Percentiles rank a stretch among this genome's conserved stretches.
Evolutionary conservation across 257 asterid genomes (phyloP).

Genomic region (Knoxia roxburghii): DNA sequence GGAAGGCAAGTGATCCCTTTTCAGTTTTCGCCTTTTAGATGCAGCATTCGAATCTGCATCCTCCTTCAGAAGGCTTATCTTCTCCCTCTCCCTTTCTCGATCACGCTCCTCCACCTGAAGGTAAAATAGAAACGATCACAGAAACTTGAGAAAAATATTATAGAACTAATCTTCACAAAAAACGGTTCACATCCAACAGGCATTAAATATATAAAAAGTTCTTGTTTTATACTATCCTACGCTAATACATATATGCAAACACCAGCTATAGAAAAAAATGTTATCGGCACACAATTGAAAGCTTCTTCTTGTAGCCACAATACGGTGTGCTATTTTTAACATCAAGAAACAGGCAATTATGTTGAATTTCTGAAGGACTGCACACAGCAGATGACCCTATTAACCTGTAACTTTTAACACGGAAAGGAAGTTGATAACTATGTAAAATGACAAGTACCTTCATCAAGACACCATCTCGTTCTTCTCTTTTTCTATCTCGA

Average conservation of each 20-base stretch:
- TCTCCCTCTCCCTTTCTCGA: conserved; percentile 87
- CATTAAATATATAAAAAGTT: not conserved
- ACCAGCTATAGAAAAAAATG: no score
- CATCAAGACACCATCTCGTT: conserved; percentile 50
- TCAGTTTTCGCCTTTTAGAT: conserved; percentile 87
- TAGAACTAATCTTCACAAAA: conserved; percentile 1
- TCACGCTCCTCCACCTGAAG: conserved; percentile 73
- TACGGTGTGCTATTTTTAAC: not conserved
- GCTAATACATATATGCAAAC: not conserved
- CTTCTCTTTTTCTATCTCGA: conserved; percentile 93
- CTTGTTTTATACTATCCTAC: not conserved
- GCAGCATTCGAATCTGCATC: conserved; percentile 67
- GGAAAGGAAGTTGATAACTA: not conserved
- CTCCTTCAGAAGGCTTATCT: conserved; percentile 53
- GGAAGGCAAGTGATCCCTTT: conserved; percentile 71
- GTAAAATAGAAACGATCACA: not conserved
- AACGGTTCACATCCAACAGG: not conserved
- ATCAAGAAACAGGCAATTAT: not conserved
- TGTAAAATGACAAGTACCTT: conserved; percentile 46
- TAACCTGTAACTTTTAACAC: not conserved
- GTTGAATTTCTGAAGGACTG: not conserved
- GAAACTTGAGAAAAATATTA: conserved; percentile 11
- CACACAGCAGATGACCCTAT: not conserved
- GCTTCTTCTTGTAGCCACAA: not conserved
- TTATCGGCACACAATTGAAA: not conserved